Percentiles rank a stretch among this genome's conserved stretches.
Conservation (phyloP, 331 rosid genomes). For the Telfairia occidentalis region DNA sequence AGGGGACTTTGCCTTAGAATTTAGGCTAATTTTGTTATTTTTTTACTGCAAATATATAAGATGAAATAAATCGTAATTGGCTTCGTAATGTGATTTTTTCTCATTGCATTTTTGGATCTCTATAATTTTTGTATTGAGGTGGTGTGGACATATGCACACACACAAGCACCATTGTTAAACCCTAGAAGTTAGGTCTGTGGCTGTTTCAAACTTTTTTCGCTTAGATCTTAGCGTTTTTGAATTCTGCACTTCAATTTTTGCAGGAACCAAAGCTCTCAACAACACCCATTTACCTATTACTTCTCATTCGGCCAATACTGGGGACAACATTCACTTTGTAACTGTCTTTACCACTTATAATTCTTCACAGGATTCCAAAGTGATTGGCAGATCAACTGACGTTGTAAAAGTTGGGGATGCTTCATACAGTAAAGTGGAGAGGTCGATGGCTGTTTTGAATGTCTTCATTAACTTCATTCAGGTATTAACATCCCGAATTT, state of each 20-base stretch:
- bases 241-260: background rate
- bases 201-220: background rate
- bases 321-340: conserved; percentile 41
- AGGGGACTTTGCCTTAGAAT: background rate
- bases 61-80: background rate
- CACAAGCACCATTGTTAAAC: background rate
- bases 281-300: conserved; percentile 32
- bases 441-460: conserved; percentile 68
- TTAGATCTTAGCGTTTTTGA: background rate
- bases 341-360: conserved; percentile 70
- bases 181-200: background rate
- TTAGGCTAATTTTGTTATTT: background rate
- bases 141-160: background rate
- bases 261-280: conserved; percentile 80
- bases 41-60: background rate
- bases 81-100: background rate
- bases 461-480: conserved; percentile 66
- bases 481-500: conserved; percentile 23
- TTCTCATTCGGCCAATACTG: conserved; percentile 16
- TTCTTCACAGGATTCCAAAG: conserved; percentile 25
- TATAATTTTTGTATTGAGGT: background rate
- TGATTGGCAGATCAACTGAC: conserved; percentile 34
- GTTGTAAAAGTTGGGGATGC: conserved; percentile 47
- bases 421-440: conserved; percentile 53
- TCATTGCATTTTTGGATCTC: background rate